A percentile compares a stretch with the other conserved stretches of the same genome.
These are phyloP conservation scores for Starmerella cellae DNA, from an alignment of 805 yeast species.

Conservation along the genomic window DNA sequence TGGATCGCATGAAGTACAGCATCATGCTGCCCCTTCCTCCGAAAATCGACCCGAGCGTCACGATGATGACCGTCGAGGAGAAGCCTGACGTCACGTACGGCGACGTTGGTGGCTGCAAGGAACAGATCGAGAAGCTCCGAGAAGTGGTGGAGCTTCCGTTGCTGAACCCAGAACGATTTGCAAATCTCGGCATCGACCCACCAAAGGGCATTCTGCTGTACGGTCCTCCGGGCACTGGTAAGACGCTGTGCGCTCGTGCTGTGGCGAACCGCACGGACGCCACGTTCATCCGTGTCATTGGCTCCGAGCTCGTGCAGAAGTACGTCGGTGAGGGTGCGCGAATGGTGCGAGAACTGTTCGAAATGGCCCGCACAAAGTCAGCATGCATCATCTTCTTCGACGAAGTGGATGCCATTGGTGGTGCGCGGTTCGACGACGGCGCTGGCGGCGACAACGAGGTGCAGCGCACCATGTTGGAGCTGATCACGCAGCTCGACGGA, in stretches of 20 bases:
- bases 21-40: conserved; percentile 97
- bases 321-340: conserved; percentile 99
- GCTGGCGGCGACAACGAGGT: conserved; percentile 99
- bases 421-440: conserved; percentile 99
- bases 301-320: conserved; percentile 94
- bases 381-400: conserved; percentile 97
- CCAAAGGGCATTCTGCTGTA: conserved; percentile 94
- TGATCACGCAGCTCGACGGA: conserved; percentile 95
- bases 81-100: conserved; percentile 98
- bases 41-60: conserved; percentile 90
- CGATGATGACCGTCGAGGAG: conserved; percentile 99
- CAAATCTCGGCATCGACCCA: conserved; percentile 93
- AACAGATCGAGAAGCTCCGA: conserved; percentile 89
- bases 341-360: conserved; percentile 96
- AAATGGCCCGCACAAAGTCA: conserved; percentile 97
- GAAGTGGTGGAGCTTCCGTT: conserved; percentile 93
- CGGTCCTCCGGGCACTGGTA: conserved; percentile 99
- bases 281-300: conserved; percentile 94
- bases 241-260: conserved; percentile 99
- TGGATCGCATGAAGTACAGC: conserved; percentile 91
- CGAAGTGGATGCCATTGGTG: conserved; percentile 98
- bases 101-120: conserved; percentile 98
- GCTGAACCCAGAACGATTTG: conserved; percentile 91
- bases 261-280: conserved; percentile 99
- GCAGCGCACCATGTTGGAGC: conserved; percentile 97